Conservation (phyloP, 2,329 filamentous ascomycete genomes). For the Diplodia intermedia region DNA sequence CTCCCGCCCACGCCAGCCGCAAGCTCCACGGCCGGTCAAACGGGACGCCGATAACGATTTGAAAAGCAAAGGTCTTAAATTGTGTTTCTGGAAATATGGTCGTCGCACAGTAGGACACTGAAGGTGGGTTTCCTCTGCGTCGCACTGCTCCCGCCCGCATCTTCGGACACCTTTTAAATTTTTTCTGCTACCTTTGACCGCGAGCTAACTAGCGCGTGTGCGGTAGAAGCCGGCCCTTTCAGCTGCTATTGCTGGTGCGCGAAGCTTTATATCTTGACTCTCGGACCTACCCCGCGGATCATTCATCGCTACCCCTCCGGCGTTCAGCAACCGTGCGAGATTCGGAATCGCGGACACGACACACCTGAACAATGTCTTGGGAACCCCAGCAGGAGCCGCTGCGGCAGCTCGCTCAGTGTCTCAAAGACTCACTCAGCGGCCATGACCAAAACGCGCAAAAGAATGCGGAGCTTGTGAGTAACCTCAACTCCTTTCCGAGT, state of each 20-base stretch:
- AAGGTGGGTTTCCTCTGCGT: conserved; percentile 27
- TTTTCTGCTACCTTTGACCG: conserved; percentile 13
- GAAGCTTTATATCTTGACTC: conserved; percentile 32
- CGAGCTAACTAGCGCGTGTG: background rate
- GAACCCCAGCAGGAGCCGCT: conserved; percentile 87
- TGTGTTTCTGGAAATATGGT: conserved; percentile 29
- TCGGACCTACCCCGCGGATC: conserved; percentile 29
- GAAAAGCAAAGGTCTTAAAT: conserved; percentile 29
- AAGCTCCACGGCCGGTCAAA: conserved; percentile 25
- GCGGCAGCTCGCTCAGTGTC: conserved; percentile 84
- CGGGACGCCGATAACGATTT: conserved; percentile 22
- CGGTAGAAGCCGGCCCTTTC: conserved; percentile 18
- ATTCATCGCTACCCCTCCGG: conserved; percentile 29
- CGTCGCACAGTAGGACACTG: conserved; percentile 27
- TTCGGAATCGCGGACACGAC: conserved; percentile 28
- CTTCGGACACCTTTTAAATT: conserved; percentile 11
- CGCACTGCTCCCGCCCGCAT: conserved; percentile 20
- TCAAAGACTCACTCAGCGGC: conserved; percentile 90
- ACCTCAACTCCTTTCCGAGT: conserved; percentile 29
- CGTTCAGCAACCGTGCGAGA: conserved; percentile 27
- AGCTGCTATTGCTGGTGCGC: conserved; percentile 16
- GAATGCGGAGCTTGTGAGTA: conserved; percentile 83
- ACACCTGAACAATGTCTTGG: conserved; percentile 74
- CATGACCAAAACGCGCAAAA: conserved; percentile 81
- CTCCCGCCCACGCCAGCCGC: conserved; percentile 23